These are phyloP conservation scores for Chytriomyces sp. DNA, from an alignment of 192 early-diverging fungal species.

Conservation along the genomic window DNA sequence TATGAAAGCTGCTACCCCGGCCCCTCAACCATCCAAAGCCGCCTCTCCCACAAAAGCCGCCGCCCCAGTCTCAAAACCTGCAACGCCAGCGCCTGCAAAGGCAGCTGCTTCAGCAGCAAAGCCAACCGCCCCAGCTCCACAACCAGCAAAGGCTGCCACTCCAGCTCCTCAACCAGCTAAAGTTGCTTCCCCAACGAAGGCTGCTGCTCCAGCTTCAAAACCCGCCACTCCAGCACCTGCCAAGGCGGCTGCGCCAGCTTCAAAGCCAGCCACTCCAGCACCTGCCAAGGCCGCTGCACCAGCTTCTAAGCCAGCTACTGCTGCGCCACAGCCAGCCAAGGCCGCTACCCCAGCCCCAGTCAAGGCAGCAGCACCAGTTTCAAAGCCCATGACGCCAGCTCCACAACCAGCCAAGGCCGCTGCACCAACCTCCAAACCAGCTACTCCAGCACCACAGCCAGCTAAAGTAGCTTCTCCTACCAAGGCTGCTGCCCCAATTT, in stretches of 20 bases:
- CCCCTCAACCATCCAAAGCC: too few relatives aligned
- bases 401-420: neutral
- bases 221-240: neutral
- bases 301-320: neutral
- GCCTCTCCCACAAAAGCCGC: too few relatives aligned
- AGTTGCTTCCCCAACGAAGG: neutral
- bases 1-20: too few relatives aligned
- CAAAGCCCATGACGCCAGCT: too few relatives aligned
- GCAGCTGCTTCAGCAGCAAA: neutral
- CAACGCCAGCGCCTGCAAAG: neutral
- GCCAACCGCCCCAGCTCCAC: neutral
- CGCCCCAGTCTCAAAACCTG: neutral
- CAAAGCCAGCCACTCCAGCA: neutral
- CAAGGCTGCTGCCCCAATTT: neutral
- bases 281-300: neutral
- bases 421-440: neutral
- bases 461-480: too few relatives aligned
- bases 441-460: neutral
- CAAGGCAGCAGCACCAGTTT: too few relatives aligned
- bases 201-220: neutral
- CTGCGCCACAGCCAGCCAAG: neutral
- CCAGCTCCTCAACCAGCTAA: neutral
- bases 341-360: neutral
- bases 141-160: neutral
- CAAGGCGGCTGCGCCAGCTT: neutral